Conservation (phyloP, 441 rosid genomes). For the Viola pubescens region DNA sequence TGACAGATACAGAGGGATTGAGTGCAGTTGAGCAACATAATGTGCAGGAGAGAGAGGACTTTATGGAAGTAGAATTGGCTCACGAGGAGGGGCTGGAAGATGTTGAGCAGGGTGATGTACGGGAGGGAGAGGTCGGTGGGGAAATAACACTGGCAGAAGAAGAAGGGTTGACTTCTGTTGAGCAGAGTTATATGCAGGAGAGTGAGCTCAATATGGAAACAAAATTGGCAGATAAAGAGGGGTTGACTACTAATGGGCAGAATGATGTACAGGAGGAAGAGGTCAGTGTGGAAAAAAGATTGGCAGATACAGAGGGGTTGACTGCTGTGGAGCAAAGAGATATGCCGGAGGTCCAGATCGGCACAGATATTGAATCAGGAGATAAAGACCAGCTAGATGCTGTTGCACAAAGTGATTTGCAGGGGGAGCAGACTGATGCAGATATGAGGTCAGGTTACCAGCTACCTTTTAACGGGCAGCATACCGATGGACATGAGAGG, state of each 20-base stretch:
- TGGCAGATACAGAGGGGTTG: conserved; percentile 4
- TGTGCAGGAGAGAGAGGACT: background rate
- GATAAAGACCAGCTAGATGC: no score
- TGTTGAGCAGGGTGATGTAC: no score
- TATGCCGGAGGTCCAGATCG: background rate
- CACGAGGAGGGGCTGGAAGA: no score
- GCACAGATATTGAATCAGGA: background rate
- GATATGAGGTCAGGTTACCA: background rate
- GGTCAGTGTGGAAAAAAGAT: background rate
- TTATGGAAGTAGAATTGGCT: background rate
- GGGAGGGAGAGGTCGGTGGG: no score
- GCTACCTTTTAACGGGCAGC: no score
- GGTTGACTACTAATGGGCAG: background rate
- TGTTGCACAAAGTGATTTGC: no score
- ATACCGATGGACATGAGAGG: background rate
- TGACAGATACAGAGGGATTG: no score
- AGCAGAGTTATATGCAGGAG: no score
- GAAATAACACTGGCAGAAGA: no score
- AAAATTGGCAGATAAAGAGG: background rate
- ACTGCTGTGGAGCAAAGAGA: background rate
- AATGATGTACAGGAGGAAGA: background rate
- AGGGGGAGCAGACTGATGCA: background rate
- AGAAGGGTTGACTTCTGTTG: no score
- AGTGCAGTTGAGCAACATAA: no score
- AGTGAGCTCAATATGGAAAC: background rate